Base-by-base conservation (phyloP, 192 early-diverging fungal species). In the Dissophora ornata region DNA sequence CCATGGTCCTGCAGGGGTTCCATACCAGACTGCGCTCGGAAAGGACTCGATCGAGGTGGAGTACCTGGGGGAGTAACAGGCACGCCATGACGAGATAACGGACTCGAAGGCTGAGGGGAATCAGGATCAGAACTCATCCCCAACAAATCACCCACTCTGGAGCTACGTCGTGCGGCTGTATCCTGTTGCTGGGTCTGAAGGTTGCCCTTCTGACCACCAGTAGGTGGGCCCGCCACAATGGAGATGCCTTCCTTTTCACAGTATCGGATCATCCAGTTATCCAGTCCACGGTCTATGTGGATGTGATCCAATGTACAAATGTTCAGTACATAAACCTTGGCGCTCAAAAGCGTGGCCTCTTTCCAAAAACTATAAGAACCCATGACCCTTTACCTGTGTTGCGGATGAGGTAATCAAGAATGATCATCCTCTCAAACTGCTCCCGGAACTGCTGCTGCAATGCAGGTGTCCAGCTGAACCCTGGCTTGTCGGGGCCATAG, bases 211-310 rank as follows among this genome's bases (percentile, higher is more conserved):
- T 63, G 59, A 41, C 15, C 24, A 22, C 22, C 47, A 2, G 48
- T 21, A 2, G 29, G 64, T 24, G 66, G 57, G 2, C 56, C 54
- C 16, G 51, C 63, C 38, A 26, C 79, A 21, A 77, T 67, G 11
- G 49, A 65, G 21, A 69, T 69, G 9, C 67, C 84, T 18, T 77
- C 61, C 30, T 79, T 79, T 25, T 80, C 69, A 64, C 86, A 87
- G 45, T 85, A 91, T 22, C 86, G 87, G 26, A 96, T 87, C 94
- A 96, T 95, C 95, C 95, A 97, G 58, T 97, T 91, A 38, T 92
- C 88, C 48, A 82, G 34, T 21, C 90, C 87, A 34, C 89, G 85
- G 62, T 91, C 89, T 83, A 57, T 18, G 40, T n/a, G n/a, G n/a
- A n/a, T n/a, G n/a, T n/a, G n/a, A n/a, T n/a, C n/a, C n/a, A n/a